Conservation (phyloP, 768 basidiomycete species). For the Lactarius vividus region DNA sequence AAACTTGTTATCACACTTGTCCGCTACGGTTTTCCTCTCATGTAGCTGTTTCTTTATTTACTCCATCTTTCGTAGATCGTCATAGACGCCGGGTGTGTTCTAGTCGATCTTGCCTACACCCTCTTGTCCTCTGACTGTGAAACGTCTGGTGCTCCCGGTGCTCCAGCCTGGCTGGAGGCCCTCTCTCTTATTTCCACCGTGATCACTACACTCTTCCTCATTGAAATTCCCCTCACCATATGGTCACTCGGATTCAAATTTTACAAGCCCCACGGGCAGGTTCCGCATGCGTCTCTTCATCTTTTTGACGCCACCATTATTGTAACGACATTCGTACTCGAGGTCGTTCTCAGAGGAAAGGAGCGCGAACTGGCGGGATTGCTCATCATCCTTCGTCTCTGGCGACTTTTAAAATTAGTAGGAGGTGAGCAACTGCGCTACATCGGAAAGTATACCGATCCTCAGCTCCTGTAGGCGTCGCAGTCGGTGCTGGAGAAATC, state of each 20-base stretch:
- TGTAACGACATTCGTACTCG: slow-evolving; percentile 69
- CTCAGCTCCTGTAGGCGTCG: slow-evolving; percentile 52
- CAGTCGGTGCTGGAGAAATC: slow-evolving; percentile 71
- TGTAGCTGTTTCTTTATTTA: neutral
- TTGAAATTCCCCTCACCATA: slow-evolving; percentile 70
- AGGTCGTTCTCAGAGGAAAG: slow-evolving; percentile 62
- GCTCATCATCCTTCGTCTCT: slow-evolving; percentile 71
- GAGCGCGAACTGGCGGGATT: slow-evolving; percentile 70
- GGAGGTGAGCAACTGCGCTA: slow-evolving; percentile 40
- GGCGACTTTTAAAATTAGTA: slow-evolving; percentile 78
- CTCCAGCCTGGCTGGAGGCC: slow-evolving; percentile 60
- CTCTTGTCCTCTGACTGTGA: slow-evolving; percentile 57
- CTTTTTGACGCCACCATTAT: slow-evolving; percentile 72
- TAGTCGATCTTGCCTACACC: slow-evolving; percentile 66
- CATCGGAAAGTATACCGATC: slow-evolving; percentile 33
- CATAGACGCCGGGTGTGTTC: slow-evolving; percentile 67
- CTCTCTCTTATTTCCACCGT: slow-evolving; percentile 58
- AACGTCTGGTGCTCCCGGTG: slow-evolving; percentile 40
- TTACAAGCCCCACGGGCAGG: slow-evolving; percentile 58
- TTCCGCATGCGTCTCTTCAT: slow-evolving; percentile 61
- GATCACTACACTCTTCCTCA: slow-evolving; percentile 70
- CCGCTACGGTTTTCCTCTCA: slow-evolving; percentile 6
- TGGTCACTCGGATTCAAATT: slow-evolving; percentile 63
- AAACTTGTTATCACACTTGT: slow-evolving; percentile 28
- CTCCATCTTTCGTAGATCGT: slow-evolving; percentile 42